Conservation (phyloP, 352 stramenopile genomes). For the Phytophthora ohioensis region DNA sequence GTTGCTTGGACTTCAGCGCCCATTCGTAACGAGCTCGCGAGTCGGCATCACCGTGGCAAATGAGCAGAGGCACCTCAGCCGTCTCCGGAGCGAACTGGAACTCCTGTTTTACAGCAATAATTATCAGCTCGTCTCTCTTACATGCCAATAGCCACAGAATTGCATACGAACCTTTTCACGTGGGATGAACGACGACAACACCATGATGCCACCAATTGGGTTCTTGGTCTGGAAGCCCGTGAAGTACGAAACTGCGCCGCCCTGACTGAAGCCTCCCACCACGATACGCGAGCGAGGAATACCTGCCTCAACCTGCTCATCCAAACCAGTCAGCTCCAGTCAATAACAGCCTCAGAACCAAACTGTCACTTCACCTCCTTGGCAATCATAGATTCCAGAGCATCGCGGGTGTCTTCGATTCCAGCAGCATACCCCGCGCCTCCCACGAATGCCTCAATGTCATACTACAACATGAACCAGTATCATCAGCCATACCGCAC, state of each 20-base stretch:
- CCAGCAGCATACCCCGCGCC: conserved; percentile 51
- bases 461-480: conserved; percentile 65
- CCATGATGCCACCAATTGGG: conserved; percentile 71
- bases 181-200: conserved; percentile 79
- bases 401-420: conserved; percentile 19
- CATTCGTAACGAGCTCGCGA: conserved; percentile 58
- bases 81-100: conserved; percentile 58
- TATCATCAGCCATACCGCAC: background rate
- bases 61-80: conserved; percentile 62
- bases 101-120: conserved; percentile 26
- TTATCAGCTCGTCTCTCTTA: background rate
- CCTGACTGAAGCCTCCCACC: conserved; percentile 95
- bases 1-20: conserved; percentile 51
- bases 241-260: conserved; percentile 90
- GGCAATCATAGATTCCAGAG: conserved; percentile 15
- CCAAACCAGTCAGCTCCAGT: background rate
- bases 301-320: conserved; percentile 42
- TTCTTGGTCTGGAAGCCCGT: conserved; percentile 73
- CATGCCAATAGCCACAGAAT: background rate
- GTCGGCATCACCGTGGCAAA: conserved; percentile 76
- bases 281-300: conserved; percentile 92
- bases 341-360: background rate
- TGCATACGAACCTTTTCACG: conserved; percentile 42
- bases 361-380: conserved; percentile 6
- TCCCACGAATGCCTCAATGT: conserved; percentile 93